A percentile compares a stretch with the other conserved stretches of the same genome.
Evolutionary conservation across 306 rosid species (phyloP).

Genomic region (Rosa persica): DNA sequence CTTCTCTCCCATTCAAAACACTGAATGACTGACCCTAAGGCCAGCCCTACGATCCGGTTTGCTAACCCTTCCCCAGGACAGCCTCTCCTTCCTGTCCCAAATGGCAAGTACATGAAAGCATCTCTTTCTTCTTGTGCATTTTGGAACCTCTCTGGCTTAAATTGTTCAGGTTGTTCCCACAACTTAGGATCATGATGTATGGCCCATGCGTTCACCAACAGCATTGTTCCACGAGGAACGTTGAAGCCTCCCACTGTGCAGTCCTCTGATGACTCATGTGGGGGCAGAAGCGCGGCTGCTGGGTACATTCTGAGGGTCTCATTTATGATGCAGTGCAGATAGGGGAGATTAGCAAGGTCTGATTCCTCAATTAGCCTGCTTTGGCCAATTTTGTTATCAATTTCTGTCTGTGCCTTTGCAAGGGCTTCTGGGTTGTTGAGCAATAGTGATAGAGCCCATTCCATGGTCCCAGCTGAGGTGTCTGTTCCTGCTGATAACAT

Average conservation of each 20-base stretch:
- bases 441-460: conserved; percentile 41
- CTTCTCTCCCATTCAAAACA: conserved; percentile 36
- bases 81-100: conserved; percentile 40
- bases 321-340: conserved; percentile 25
- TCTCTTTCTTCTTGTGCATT: background rate
- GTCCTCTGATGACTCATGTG: conserved; percentile 37
- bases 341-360: conserved; percentile 26
- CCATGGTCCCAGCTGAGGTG: conserved; percentile 28
- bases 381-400: conserved; percentile 23
- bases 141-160: conserved; percentile 36
- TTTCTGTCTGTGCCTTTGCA: conserved; percentile 10
- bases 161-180: conserved; percentile 36
- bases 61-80: conserved; percentile 40
- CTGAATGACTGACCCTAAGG: conserved; percentile 25
- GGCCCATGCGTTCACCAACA: conserved; percentile 41
- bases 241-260: conserved; percentile 30
- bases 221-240: conserved; percentile 41
- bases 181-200: conserved; percentile 35
- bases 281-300: conserved; percentile 26
- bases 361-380: conserved; percentile 35
- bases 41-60: conserved; percentile 15
- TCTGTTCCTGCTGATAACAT: conserved; percentile 39
- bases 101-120: conserved; percentile 30
- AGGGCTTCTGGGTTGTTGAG: conserved; percentile 35
- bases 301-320: conserved; percentile 45